phyloP scores from a whole-genome alignment of 495 filamentous ascomycete genomes.

The Daldinia grandis region DNA sequence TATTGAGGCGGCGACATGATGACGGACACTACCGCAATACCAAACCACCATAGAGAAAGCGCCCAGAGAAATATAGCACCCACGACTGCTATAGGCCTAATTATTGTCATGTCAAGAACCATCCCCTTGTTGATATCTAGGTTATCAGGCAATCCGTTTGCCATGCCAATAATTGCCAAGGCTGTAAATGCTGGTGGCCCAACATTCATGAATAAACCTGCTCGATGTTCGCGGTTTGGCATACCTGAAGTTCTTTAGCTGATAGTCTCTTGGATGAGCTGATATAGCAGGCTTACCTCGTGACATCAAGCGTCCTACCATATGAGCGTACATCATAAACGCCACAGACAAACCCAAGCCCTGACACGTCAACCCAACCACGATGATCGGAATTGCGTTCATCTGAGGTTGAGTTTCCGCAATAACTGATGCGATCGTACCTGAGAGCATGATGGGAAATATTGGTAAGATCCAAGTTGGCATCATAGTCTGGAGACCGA shows the following conservation, averaged over 20 bases:
- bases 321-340: constrained; percentile 62
- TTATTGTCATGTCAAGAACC: constrained; percentile 47
- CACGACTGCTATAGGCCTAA: constrained; percentile 62
- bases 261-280: neutral
- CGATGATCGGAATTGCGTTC: constrained; percentile 55
- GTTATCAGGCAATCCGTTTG: constrained; percentile 53
- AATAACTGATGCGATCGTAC: constrained; percentile 57
- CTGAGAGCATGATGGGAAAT: constrained; percentile 63
- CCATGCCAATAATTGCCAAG: constrained; percentile 71
- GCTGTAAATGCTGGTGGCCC: constrained; percentile 74
- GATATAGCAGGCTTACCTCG: constrained; percentile 53
- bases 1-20: constrained; percentile 56
- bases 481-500: constrained; percentile 52
- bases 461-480: constrained; percentile 67
- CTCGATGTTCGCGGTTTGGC: constrained; percentile 57
- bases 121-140: constrained; percentile 34
- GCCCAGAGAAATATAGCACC: constrained; percentile 72
- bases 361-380: constrained; percentile 60
- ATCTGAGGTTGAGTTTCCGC: constrained; percentile 53
- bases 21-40: constrained; percentile 62
- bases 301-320: constrained; percentile 67
- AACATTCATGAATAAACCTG: constrained; percentile 77
- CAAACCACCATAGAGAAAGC: constrained; percentile 76
- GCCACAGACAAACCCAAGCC: constrained; percentile 60
- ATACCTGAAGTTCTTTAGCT: constrained; percentile 43